Conservation (phyloP, 108 stramenopile genomes). For the Conticribra guillardii region DNA sequence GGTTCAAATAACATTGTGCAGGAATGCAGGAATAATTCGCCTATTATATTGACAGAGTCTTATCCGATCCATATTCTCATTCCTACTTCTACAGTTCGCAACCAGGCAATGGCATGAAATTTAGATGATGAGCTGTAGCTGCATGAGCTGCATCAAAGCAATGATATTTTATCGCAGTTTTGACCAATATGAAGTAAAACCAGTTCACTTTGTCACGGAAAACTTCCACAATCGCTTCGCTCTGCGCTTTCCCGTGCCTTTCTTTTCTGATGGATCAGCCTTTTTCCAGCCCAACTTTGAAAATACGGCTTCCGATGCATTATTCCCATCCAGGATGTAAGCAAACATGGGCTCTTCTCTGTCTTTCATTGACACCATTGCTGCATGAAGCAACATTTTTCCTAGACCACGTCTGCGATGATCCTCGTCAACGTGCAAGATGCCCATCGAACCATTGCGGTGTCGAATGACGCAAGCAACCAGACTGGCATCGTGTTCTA, state of each 20-base stretch:
- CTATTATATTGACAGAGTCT: too few relatives aligned
- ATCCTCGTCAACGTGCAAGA: conserved; percentile 54
- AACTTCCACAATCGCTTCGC: conserved; percentile 18
- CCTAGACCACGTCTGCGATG: conserved; percentile 52
- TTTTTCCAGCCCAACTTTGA: conserved; percentile 43
- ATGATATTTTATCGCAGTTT: too few relatives aligned
- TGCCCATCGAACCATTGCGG: conserved; percentile 53
- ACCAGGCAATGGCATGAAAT: too few relatives aligned
- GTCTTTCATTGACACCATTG: conserved; percentile 26
- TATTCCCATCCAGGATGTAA: conserved; percentile 59
- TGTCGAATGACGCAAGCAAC: conserved; percentile 53
- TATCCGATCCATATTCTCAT: too few relatives aligned
- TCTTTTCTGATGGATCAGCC: conserved; percentile 13
- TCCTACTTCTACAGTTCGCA: too few relatives aligned
- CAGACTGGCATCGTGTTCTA: conserved; percentile 40
- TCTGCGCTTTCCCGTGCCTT: conserved; percentile 22
- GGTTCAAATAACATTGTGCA: too few relatives aligned
- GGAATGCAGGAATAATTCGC: too few relatives aligned
- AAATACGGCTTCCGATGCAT: conserved; percentile 56
- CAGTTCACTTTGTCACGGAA: too few relatives aligned
- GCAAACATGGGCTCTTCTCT: conserved; percentile 23
- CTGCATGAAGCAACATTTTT: conserved; percentile 38
- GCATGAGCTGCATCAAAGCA: too few relatives aligned
- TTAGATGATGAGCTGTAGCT: too few relatives aligned
- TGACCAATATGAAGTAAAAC: too few relatives aligned